Evolutionary conservation across 495 filamentous ascomycete species (phyloP).

Genomic region (Aspergillus sclerotioniger): DNA sequence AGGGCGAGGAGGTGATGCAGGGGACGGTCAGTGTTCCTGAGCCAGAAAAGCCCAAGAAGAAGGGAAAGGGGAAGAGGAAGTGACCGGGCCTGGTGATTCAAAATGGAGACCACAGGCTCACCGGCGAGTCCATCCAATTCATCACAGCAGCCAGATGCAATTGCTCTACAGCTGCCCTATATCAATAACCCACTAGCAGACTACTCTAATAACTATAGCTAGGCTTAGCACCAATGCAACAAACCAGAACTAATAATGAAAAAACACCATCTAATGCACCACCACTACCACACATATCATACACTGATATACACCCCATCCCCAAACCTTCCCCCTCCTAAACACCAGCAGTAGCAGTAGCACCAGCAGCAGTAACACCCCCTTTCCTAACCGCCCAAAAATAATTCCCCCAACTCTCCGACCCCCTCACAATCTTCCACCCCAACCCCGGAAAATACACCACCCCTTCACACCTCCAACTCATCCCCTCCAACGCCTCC

Average conservation of each 20-base stretch:
- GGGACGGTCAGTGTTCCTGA: conserved; percentile 56
- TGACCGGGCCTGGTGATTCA: not conserved
- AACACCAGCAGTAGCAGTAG: conserved; percentile 13
- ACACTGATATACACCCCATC: not conserved
- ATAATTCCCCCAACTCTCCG: conserved; percentile 92
- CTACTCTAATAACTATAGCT: no score
- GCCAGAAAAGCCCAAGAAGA: conserved; percentile 50
- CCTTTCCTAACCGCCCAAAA: conserved; percentile 84
- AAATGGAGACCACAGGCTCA: no score
- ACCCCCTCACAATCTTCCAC: conserved; percentile 80
- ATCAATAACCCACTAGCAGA: no score
- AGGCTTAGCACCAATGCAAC: no score
- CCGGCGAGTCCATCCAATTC: not conserved
- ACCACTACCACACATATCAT: conserved; percentile 1
- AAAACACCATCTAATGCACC: no score
- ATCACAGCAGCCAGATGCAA: not conserved
- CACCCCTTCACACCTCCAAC: conserved; percentile 67
- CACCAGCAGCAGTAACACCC: conserved; percentile 21
- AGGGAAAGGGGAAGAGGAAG: conserved; percentile 47
- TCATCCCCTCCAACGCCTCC: conserved; percentile 47
- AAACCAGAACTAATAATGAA: no score
- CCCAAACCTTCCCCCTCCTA: not conserved
- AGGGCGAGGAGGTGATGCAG: conserved; percentile 58
- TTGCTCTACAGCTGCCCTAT: no score
- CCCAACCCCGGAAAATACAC: conserved; percentile 88